phyloP scores from a whole-genome alignment of 1,139 yeast genomes.

The Lizanozyma gosingica region DNA sequence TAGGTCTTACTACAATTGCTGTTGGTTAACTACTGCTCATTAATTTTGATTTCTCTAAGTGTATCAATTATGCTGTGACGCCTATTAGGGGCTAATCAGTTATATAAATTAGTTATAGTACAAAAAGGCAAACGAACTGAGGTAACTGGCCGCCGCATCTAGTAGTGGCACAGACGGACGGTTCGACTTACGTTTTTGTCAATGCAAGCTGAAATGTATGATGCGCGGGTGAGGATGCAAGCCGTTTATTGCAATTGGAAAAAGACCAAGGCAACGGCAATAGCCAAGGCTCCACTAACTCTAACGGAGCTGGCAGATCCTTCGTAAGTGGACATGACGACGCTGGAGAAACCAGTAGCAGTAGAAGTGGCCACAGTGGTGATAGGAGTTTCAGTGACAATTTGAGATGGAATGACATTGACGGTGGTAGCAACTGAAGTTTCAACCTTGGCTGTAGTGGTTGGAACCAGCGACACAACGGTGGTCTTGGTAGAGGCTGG shows the following conservation, averaged over 20 bases:
- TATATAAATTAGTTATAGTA: neutral
- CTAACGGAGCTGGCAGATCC: neutral
- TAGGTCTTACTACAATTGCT: too few species aligned
- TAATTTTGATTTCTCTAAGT: too few species aligned
- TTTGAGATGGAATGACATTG: constrained; percentile 1
- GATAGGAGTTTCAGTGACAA: neutral
- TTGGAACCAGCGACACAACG: neutral
- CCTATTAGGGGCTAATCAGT: neutral
- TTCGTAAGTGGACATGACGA: neutral
- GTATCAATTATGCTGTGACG: neutral
- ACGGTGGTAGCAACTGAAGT: neutral
- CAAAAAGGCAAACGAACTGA: neutral
- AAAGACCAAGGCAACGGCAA: neutral
- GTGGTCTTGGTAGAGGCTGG: neutral
- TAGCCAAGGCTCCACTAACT: neutral
- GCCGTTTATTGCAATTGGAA: neutral
- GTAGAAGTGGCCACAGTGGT: neutral
- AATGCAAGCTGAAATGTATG: neutral
- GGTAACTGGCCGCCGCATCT: neutral
- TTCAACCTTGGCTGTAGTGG: neutral
- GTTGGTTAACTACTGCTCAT: too few species aligned
- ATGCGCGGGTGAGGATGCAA: too few species aligned
- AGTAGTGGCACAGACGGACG: too few species aligned
- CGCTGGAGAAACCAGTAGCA: neutral
- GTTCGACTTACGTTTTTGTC: neutral